Conservation (phyloP, 768 basidiomycete species). For the Leccinum aurantiacum region DNA sequence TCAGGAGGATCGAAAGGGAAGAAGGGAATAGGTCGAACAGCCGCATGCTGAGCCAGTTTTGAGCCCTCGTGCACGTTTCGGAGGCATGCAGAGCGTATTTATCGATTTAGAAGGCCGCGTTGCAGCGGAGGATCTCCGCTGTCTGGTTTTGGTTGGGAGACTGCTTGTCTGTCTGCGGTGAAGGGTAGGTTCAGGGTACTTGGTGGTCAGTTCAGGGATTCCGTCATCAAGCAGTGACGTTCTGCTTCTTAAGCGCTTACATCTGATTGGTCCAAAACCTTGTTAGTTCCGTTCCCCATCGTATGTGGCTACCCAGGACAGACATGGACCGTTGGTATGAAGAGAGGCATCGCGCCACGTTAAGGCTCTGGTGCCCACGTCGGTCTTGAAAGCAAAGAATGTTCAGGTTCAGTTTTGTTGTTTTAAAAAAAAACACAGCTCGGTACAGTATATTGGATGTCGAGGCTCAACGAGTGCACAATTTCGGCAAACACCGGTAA, state of each 20-base stretch:
- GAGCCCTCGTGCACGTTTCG: conserved; percentile 24
- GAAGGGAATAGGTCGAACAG: conserved; percentile 3
- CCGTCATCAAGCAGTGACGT: conserved; percentile 1
- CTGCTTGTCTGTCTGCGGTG: conserved; percentile 14
- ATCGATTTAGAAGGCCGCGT: conserved; percentile 27
- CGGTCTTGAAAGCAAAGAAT: not conserved
- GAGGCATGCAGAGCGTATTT: conserved; percentile 23
- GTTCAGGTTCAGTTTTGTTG: not conserved
- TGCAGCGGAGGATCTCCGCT: conserved; percentile 26
- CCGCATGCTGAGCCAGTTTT: conserved; percentile 16
- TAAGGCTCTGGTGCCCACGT: not conserved
- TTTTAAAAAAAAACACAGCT: too few species aligned
- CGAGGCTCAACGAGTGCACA: too few species aligned
- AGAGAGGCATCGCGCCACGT: conserved; percentile 4
- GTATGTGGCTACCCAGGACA: conserved; percentile 2
- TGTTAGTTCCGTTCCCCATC: conserved; percentile 8
- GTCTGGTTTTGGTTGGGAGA: conserved; percentile 20
- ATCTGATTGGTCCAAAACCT: conserved; percentile 14
- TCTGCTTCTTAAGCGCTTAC: conserved; percentile 5
- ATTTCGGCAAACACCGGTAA: too few species aligned
- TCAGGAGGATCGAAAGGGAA: not conserved
- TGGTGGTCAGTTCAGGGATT: conserved; percentile 10
- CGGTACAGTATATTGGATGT: too few species aligned
- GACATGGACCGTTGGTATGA: conserved; percentile 11
- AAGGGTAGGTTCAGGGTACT: conserved; percentile 11